Percentiles rank a stretch among this genome's conserved stretches.
phyloP scores from a whole-genome alignment of 2,329 filamentous ascomycete genomes.

The Cladophialophora yegresii region DNA sequence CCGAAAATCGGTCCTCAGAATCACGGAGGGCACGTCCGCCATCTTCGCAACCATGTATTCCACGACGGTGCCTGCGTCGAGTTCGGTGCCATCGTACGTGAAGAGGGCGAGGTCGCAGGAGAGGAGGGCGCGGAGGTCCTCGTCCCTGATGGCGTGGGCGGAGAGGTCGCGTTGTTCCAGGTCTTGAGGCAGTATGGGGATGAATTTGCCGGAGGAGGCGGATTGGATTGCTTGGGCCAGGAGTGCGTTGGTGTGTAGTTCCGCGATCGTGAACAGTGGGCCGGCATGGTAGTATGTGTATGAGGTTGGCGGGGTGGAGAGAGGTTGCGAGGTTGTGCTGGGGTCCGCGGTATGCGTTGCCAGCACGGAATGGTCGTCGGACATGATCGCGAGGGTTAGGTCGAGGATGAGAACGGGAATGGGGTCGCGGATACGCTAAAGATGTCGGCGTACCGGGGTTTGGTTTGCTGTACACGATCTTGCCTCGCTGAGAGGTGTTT shows the following conservation, averaged over 20 bases:
- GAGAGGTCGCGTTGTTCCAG: constrained; percentile 35
- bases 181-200: constrained; percentile 35
- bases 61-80: constrained; percentile 37
- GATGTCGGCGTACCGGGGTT: too few species aligned
- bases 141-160: constrained; percentile 36
- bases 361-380: constrained; percentile 17
- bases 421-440: too few species aligned
- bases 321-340: constrained; percentile 1
- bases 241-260: constrained; percentile 35
- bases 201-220: constrained; percentile 32
- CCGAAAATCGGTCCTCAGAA: constrained; percentile 36
- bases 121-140: constrained; percentile 34
- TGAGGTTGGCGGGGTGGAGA: constrained; percentile 22
- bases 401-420: background rate
- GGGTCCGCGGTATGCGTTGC: constrained; percentile 24
- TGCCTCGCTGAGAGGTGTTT: too few species aligned
- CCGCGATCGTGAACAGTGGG: constrained; percentile 36
- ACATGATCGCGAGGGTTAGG: background rate
- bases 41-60: constrained; percentile 38
- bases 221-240: constrained; percentile 30
- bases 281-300: constrained; percentile 39
- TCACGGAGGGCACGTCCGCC: constrained; percentile 36
- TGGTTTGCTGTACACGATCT: too few species aligned
- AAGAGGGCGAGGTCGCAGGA: constrained; percentile 36
- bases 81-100: constrained; percentile 36